A percentile compares a stretch with the other conserved stretches of the same genome.
These are phyloP conservation scores for Lumnitzera littorea DNA, from an alignment of 345 rosid genomes.

Conservation along the genomic window DNA sequence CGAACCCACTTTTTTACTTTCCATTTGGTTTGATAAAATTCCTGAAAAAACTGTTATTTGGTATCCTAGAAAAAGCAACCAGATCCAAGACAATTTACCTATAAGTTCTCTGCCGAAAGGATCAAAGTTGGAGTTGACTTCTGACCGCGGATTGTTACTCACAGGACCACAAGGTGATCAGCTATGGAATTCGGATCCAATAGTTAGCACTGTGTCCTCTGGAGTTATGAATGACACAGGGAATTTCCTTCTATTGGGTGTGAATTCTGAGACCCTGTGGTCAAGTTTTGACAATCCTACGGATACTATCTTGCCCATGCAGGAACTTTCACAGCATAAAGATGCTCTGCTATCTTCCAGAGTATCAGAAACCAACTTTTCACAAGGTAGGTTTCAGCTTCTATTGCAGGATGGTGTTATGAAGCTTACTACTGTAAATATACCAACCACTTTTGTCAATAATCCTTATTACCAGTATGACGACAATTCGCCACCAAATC, in stretches of 20 bases:
- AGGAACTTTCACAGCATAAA: not conserved
- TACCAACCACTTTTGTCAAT: not conserved
- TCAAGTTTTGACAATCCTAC: slow-evolving; percentile 22
- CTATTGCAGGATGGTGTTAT: slow-evolving; percentile 5
- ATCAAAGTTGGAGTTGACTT: slow-evolving; percentile 14
- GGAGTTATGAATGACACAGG: slow-evolving; percentile 21
- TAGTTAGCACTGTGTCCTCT: slow-evolving; percentile 3
- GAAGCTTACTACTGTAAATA: slow-evolving; percentile 9
- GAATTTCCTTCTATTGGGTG: slow-evolving; percentile 9
- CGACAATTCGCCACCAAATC: not conserved
- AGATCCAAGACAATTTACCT: no score
- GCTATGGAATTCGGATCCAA: slow-evolving; percentile 11
- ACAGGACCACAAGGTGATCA: slow-evolving; percentile 8
- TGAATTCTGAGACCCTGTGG: slow-evolving; percentile 13
- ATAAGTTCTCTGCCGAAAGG: slow-evolving; percentile 7
- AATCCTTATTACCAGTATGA: not conserved
- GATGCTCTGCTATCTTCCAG: slow-evolving; percentile 9
- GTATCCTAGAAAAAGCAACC: slow-evolving; percentile 1
- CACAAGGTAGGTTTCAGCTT: slow-evolving; percentile 20
- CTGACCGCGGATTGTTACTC: slow-evolving; percentile 16
- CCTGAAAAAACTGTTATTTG: slow-evolving; percentile 17
- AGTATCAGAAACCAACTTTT: slow-evolving; percentile 9
- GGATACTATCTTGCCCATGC: slow-evolving; percentile 27
- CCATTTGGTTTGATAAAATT: slow-evolving; percentile 25
- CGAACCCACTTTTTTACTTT: slow-evolving; percentile 15